These are phyloP conservation scores for Raphanus hybrid DNA, from an alignment of 441 rosid species.

Conservation along the genomic window DNA sequence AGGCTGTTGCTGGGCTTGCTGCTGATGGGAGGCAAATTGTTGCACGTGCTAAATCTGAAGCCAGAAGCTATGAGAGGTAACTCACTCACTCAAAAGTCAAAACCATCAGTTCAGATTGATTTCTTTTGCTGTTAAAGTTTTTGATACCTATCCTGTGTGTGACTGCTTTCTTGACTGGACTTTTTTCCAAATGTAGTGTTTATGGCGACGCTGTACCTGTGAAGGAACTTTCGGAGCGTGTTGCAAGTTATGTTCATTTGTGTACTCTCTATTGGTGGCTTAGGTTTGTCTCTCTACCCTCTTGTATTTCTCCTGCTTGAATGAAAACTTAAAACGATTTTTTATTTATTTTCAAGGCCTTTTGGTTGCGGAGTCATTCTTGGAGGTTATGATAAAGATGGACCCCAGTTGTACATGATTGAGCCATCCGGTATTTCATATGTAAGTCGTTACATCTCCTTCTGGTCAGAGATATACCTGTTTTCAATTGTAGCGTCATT, in stretches of 20 bases:
- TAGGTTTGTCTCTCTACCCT: conserved; percentile 56
- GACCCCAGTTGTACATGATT: conserved; percentile 91
- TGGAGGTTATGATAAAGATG: conserved; percentile 98
- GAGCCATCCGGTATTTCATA: conserved; percentile 98
- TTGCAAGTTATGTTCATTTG: conserved; percentile 93
- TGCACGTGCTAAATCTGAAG: conserved; percentile 84
- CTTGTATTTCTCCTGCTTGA: conserved; percentile 4
- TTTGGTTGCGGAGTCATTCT: conserved; percentile 96
- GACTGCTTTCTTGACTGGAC: background rate
- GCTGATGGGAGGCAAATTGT: conserved; percentile 98
- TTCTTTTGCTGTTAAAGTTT: background rate
- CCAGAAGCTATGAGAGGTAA: conserved; percentile 73
- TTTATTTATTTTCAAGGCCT: conserved; percentile 58
- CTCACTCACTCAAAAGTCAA: background rate
- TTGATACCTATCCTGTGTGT: background rate
- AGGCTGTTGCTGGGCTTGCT: conserved; percentile 99
- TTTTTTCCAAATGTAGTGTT: conserved; percentile 41
- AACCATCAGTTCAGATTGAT: background rate
- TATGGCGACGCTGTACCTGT: conserved; percentile 94
- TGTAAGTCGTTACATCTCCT: conserved; percentile 51
- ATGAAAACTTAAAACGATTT: background rate
- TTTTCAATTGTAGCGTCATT: background rate
- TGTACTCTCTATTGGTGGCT: conserved; percentile 99
- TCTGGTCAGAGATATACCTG: background rate
- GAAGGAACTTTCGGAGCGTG: conserved; percentile 97